Evolutionary conservation across 139 green algal genomes (phyloP).

Genomic region (Chlamydomonas incerta): DNA sequence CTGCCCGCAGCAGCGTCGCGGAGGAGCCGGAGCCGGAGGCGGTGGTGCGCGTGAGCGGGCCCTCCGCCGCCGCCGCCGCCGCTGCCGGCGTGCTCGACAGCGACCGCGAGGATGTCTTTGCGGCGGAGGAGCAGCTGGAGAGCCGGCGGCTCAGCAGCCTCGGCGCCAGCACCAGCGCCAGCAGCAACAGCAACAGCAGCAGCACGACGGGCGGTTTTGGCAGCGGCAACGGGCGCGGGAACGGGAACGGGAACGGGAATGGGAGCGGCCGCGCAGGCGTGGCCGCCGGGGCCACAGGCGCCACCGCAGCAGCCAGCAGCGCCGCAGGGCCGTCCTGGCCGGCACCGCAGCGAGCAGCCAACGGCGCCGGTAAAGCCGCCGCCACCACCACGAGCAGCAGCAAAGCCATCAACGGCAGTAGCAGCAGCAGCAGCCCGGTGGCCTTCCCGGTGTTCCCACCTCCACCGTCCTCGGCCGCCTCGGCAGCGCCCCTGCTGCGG

Average conservation of each 20-base stretch:
- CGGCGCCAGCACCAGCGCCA: constrained; percentile 15
- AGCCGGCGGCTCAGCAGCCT: neutral
- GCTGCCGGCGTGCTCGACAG: neutral
- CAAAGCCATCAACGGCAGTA: neutral
- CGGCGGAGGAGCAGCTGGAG: neutral
- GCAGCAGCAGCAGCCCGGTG: neutral
- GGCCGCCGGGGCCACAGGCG: no score
- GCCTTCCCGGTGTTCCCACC: no score
- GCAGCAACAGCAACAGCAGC: neutral
- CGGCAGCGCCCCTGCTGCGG: neutral
- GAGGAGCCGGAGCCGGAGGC: no score
- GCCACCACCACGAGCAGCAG: neutral
- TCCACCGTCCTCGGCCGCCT: neutral
- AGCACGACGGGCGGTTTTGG: no score
- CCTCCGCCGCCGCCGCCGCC: no score
- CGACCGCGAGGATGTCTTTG: neutral
- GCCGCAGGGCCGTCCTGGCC: no score
- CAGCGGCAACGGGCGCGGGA: no score
- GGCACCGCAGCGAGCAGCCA: no score
- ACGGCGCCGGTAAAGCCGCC: no score
- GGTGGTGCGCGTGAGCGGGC: no score
- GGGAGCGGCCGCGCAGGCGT: neutral
- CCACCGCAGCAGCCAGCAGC: no score
- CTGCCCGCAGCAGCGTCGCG: no score
- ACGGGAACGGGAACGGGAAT: neutral